Conservation (phyloP, 2,329 filamentous ascomycete genomes). For the Xylariales sp. region DNA sequence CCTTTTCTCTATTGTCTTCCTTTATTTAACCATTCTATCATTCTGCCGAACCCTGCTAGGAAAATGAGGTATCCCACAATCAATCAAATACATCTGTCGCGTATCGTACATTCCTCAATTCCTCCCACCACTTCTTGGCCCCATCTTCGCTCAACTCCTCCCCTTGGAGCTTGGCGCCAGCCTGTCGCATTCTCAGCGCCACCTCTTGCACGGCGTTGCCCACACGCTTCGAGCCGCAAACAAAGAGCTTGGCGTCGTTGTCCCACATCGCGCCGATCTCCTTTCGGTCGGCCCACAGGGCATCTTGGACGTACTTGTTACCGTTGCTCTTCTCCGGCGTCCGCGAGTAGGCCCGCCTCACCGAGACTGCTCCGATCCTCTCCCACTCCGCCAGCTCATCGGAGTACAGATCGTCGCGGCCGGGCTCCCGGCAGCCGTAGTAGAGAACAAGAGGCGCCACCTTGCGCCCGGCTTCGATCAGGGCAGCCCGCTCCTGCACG, state of each 20-base stretch:
- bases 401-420: constrained; percentile 38
- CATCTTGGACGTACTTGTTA: constrained; percentile 17
- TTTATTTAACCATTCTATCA: no score
- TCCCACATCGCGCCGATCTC: constrained; percentile 13
- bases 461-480: constrained; percentile 26
- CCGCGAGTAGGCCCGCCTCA: constrained; percentile 44
- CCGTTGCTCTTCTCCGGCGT: constrained; percentile 30
- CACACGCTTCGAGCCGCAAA: constrained; percentile 46
- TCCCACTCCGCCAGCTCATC: constrained; percentile 40
- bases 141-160: constrained; percentile 13
- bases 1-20: no score
- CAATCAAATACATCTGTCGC: constrained; percentile 30
- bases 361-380: constrained; percentile 41
- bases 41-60: no score
- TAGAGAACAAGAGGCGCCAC: constrained; percentile 45
- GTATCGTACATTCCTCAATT: constrained; percentile 24
- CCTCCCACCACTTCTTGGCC: constrained; percentile 11
- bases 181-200: constrained; percentile 21
- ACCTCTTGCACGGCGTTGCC: constrained; percentile 28
- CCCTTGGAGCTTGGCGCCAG: constrained; percentile 11
- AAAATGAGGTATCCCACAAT: no score
- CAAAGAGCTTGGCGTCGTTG: constrained; percentile 41
- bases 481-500: constrained; percentile 36
- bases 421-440: constrained; percentile 39
- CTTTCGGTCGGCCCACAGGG: constrained; percentile 14